Base-by-base conservation (phyloP, 1,284 basidiomycete species). In the Bondarzewia mesenterica region DNA sequence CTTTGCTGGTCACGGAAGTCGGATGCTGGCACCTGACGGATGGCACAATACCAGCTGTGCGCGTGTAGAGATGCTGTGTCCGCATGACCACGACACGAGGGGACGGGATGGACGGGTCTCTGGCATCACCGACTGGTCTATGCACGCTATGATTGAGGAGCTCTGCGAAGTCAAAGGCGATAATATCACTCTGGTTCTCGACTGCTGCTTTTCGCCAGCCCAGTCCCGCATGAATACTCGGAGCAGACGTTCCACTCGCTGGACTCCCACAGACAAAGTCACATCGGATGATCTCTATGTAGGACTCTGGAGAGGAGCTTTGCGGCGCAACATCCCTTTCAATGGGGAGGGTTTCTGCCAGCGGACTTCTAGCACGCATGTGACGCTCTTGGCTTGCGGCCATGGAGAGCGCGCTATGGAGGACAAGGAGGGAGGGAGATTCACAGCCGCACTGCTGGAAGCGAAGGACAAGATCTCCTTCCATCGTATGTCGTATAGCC, bases 1-100 rank as follows among this genome's bases (percentile, higher is more conserved):
- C 56, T 85, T 82, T 56, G 79, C 83, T 29, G 82, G 82, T 16
- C 82, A 84, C 57, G 82, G 82, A 15, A 78, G 76, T 57, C 69
- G 64, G 46, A 59, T 79, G 36, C 59, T 65, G 15, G 73, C 79
- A 21, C 82, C 81, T 44, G 60, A 65, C 38, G 76, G 71, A 44
- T 83, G 81, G 80, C 76, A 71, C 54, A 67, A 68, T 51, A 64
- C 62, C 35, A 63, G 63, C 40, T 50, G 63, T 43, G 66, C 66
- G 25, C 65, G 70, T 26, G 77, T 80, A 14, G 72, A 83, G 54
- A 70, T 82, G 47, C 60, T 85, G 29, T 81, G 81, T 57, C 69
- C 82, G 15, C 77, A 80, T 54, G 82, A 85, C 56, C 74, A 80
- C 47, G 78, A 80, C 50, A 73, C 70, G 15, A 75, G 69, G 52